These are phyloP conservation scores for Prunus salicina DNA, from an alignment of 306 rosid species.

Conservation along the genomic window DNA sequence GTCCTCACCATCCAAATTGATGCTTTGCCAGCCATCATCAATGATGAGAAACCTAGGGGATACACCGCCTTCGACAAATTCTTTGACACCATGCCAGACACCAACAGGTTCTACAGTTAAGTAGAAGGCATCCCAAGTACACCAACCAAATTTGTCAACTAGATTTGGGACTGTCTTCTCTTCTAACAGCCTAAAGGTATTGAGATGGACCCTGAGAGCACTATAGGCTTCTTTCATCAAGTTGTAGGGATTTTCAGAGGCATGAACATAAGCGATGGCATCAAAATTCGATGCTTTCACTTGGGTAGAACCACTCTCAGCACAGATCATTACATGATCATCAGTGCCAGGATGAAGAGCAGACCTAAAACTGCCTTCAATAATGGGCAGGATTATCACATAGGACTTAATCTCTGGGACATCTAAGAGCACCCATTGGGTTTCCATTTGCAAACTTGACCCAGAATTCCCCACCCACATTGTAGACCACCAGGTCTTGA, in stretches of 20 bases:
- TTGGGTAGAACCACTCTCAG: constrained; percentile 72
- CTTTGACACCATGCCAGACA: constrained; percentile 60
- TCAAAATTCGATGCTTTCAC: constrained; percentile 46
- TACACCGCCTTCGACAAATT: constrained; percentile 52
- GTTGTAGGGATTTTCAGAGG: constrained; percentile 65
- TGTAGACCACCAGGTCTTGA: constrained; percentile 98
- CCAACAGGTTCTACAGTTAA: constrained; percentile 66
- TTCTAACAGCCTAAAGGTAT: constrained; percentile 67
- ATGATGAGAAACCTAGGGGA: constrained; percentile 73
- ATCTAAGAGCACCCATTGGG: constrained; percentile 74
- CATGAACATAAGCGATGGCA: constrained; percentile 62
- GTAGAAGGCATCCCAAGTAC: constrained; percentile 94
- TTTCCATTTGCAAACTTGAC: constrained; percentile 79
- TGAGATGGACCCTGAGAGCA: constrained; percentile 67
- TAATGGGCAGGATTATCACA: constrained; percentile 57
- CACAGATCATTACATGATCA: constrained; percentile 55
- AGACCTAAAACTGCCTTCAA: constrained; percentile 67
- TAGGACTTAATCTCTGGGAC: constrained; percentile 67
- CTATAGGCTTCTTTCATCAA: constrained; percentile 77
- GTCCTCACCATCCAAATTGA: constrained; percentile 53
- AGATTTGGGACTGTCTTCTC: constrained; percentile 60
- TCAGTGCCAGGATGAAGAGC: constrained; percentile 68
- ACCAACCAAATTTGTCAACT: constrained; percentile 84
- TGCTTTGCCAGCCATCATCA: constrained; percentile 93
- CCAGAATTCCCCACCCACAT: constrained; percentile 89